Evolutionary conservation across 164 flowering plant species (phyloP).

Genomic region (Piper betle): DNA sequence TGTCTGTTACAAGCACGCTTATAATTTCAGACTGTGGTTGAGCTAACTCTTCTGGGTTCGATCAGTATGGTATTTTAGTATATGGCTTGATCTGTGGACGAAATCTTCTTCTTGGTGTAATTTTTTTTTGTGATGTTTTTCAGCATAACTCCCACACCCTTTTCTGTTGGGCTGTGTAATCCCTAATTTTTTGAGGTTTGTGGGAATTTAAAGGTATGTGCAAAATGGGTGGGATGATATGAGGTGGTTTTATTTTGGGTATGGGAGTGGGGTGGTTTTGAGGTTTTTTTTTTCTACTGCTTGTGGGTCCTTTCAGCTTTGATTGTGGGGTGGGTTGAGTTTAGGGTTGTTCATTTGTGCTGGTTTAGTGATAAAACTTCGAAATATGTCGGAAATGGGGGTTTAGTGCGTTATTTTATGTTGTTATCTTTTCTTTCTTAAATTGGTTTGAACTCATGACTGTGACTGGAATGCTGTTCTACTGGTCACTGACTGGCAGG

Average conservation of each 20-base stretch:
- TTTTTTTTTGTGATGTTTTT: background rate
- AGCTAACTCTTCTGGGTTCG: background rate
- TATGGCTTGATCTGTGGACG: background rate
- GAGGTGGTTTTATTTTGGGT: background rate
- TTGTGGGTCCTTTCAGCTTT: background rate
- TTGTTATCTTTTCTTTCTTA: background rate
- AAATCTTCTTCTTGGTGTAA: background rate
- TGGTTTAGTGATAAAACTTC: background rate
- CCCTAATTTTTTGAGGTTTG: background rate
- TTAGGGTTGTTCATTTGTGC: conserved; percentile 2
- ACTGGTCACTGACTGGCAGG: background rate
- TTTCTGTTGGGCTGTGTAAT: background rate
- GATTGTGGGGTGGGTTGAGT: conserved; percentile 5
- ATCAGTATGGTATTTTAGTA: background rate
- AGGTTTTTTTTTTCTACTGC: background rate
- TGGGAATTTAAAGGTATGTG: background rate
- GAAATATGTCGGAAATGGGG: background rate
- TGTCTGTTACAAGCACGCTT: background rate
- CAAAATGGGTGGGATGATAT: background rate
- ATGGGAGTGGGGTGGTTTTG: background rate
- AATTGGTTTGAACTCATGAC: background rate
- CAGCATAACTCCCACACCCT: background rate
- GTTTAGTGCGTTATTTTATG: conserved; percentile 1
- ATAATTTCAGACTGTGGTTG: background rate
- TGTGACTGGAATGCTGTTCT: background rate